Evolutionary conservation across 345 rosid species (phyloP).

Genomic region (Eucalyptus tenuipes): DNA sequence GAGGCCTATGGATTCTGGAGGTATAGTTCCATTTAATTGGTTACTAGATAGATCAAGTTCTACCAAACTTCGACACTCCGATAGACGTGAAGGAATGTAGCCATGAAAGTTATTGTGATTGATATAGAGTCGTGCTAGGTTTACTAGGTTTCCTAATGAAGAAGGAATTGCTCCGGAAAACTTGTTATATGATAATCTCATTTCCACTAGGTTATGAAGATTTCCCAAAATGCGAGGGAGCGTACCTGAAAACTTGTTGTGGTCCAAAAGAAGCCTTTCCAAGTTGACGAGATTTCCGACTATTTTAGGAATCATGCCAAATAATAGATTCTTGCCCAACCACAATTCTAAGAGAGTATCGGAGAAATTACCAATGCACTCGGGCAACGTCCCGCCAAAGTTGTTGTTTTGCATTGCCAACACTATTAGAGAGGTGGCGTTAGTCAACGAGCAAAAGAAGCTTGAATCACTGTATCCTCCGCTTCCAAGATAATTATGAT

Average conservation of each 20-base stretch:
- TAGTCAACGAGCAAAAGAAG: not conserved
- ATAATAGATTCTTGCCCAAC: accelerated
- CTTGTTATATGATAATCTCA: too few relatives aligned
- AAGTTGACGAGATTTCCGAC: not conserved
- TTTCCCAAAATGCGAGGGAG: accelerated
- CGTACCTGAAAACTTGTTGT: too few relatives aligned
- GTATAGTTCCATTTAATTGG: slow-evolving; percentile 7
- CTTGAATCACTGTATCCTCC: not conserved
- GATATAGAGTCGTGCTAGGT: too few relatives aligned
- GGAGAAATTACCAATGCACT: not conserved
- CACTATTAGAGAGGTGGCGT: accelerated
- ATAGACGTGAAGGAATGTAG: too few relatives aligned
- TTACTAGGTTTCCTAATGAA: too few relatives aligned
- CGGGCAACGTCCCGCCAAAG: not conserved
- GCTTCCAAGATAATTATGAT: not conserved
- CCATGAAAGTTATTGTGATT: too few relatives aligned
- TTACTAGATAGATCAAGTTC: not conserved
- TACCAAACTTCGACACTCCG: accelerated
- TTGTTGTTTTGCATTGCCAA: accelerated
- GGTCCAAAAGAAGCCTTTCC: too few relatives aligned
- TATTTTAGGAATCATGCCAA: not conserved
- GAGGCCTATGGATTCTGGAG: not conserved
- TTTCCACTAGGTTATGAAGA: too few relatives aligned
- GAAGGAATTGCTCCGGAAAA: too few relatives aligned
- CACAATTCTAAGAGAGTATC: accelerated